Base-by-base conservation (phyloP, 495 filamentous ascomycete species). In the Neurospora sp. region DNA sequence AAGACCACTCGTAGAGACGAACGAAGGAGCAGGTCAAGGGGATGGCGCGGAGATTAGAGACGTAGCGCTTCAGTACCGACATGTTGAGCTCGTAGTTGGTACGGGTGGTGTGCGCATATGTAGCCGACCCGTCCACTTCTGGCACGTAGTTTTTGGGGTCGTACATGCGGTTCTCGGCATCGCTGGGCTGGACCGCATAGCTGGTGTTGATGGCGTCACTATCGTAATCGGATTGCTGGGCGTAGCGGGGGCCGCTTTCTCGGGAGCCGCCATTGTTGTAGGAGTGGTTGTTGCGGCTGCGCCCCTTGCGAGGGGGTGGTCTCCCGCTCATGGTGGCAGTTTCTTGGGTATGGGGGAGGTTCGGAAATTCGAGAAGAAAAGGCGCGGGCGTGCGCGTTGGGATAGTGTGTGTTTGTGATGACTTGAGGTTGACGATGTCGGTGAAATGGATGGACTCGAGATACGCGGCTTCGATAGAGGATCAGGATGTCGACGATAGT, bases 1-100 rank as follows among this genome's bases (percentile, higher is more conserved):
- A 85, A 46, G 83, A 86, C 83, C 95, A 95, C 76, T 85, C 84
- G 84, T 97, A 97, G 71, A 97, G 86, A 10, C 93, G 91, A 62
- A 90, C 90, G 79, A 92, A 94, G 37, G 91, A 90, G 23, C 93
- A 92, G 74, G 94, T 90, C 70, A 89, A 90, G 69, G 92, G 82
- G 76, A 97, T 91, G 54, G 84, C 83, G 59, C 81, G 84, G 74
- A 95, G 87, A 73, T 82, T 78, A 39, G 93, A 91, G 70, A 91
- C 86, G 54, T 66, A 92, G 69, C 92, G 91, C 38, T 86, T 89
- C 20, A 97, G 84, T 41, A 96, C 94, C 71, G 86, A 82, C 78
- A 96, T 85, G 83, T 97, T 97, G 71, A 97, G 89, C 75, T 94
- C 91, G 39, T 89, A 89, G 82, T 93, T 95, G 74, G 90, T 88